phyloP scores from a whole-genome alignment of 441 rosid species.

The Gossypium trilobum region DNA sequence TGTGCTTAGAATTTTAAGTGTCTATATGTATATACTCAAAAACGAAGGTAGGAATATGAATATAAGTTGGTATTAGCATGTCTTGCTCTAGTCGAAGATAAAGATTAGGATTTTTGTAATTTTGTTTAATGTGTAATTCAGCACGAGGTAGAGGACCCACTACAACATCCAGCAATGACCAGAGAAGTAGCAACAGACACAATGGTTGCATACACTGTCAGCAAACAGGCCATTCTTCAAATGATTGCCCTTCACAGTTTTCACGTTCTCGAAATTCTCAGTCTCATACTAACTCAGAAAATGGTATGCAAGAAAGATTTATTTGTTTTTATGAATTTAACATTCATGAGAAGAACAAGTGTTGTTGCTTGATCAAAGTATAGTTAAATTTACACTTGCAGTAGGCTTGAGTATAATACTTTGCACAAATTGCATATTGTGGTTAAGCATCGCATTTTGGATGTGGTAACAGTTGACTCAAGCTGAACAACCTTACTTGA shows the following conservation, averaged over 20 bases:
- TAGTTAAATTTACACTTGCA: background rate
- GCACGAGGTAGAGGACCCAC: conserved; percentile 53
- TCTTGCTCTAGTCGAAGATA: background rate
- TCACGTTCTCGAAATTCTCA: conserved; percentile 40
- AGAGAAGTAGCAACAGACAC: conserved; percentile 46
- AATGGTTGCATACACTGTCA: conserved; percentile 59
- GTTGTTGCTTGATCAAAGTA: background rate
- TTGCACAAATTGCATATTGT: background rate
- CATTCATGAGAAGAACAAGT: conserved; percentile 1
- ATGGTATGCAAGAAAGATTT: conserved; percentile 33
- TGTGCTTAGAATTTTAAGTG: background rate
- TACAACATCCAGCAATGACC: conserved; percentile 37
- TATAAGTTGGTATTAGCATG: too few relatives aligned
- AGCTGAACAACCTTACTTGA: background rate
- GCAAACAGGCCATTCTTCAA: conserved; percentile 69
- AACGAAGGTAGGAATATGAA: background rate
- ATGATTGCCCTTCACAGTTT: conserved; percentile 53
- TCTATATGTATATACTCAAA: background rate
- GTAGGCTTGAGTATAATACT: background rate
- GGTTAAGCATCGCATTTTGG: background rate
- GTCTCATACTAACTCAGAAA: conserved; percentile 31
- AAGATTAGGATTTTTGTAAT: conserved; percentile 13
- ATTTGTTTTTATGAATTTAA: background rate
- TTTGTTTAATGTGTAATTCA: conserved; percentile 23
- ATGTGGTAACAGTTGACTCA: background rate